Evolutionary conservation across 148 eudicot species (phyloP).

Genomic region (Chenopodium berlandieri): DNA sequence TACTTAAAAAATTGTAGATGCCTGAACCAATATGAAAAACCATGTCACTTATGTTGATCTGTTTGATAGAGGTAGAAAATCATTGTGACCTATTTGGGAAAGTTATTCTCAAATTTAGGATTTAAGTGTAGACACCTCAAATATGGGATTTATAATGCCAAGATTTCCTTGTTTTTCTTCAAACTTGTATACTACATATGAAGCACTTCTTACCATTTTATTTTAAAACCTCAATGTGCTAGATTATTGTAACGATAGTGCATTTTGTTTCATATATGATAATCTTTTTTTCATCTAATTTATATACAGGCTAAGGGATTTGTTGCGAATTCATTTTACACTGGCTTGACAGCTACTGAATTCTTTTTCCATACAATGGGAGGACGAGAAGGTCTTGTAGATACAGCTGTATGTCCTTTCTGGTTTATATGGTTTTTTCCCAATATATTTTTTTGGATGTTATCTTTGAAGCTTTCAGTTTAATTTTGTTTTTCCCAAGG

Average conservation of each 20-base stretch:
- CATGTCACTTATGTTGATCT: neutral
- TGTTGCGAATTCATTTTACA: conserved; percentile 82
- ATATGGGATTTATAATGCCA: neutral
- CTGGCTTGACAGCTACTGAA: conserved; percentile 84
- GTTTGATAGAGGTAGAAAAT: neutral
- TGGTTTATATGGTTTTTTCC: neutral
- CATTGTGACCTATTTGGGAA: neutral
- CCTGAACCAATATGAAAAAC: neutral
- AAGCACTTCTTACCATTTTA: neutral
- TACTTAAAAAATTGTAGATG: no score
- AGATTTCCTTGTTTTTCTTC: neutral
- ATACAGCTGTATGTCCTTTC: conserved; percentile 74
- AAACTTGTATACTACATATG: no score
- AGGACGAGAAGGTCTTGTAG: conserved; percentile 96
- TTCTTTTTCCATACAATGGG: conserved; percentile 98
- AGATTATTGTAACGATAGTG: neutral
- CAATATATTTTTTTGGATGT: neutral
- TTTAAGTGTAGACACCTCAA: neutral
- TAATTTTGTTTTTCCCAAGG: neutral
- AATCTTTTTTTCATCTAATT: neutral
- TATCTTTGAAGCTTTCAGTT: neutral
- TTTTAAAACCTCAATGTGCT: neutral
- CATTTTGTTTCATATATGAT: neutral
- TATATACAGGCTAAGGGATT: conserved; percentile 87
- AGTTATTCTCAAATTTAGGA: no score